phyloP scores from a whole-genome alignment of 2,329 filamentous ascomycete species.

The Zasmidium cellare region DNA sequence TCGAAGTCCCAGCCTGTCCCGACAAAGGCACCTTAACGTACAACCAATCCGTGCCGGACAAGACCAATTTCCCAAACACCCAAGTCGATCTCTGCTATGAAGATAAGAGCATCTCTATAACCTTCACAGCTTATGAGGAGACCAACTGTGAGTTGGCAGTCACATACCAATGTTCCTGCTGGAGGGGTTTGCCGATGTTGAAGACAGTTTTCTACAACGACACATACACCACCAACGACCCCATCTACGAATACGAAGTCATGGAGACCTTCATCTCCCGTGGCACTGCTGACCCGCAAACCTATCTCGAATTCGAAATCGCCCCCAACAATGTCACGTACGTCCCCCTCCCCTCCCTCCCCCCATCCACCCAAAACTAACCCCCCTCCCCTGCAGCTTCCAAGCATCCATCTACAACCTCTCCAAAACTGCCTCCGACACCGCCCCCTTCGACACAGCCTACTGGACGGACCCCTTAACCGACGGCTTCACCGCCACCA shows the following conservation, averaged over 20 bases:
- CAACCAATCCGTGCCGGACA: slow-evolving; percentile 10
- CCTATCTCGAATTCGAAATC: slow-evolving; percentile 19
- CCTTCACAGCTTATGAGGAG: slow-evolving; percentile 16
- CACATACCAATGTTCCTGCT: not conserved
- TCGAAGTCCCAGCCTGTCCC: slow-evolving; percentile 16
- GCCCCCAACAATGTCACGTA: slow-evolving; percentile 14
- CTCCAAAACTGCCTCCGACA: slow-evolving; percentile 3
- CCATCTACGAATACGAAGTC: slow-evolving; percentile 18
- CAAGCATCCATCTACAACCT: slow-evolving; percentile 20
- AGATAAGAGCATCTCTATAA: slow-evolving; percentile 3
- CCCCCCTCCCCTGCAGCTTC: slow-evolving; percentile 5
- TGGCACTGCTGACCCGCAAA: slow-evolving; percentile 10
- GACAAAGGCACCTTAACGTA: slow-evolving; percentile 14
- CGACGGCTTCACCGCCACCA: slow-evolving; percentile 9
- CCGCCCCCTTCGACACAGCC: slow-evolving; percentile 12
- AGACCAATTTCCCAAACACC: slow-evolving; percentile 10
- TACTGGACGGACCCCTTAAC: slow-evolving; percentile 5
- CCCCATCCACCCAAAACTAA: no score
- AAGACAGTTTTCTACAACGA: slow-evolving; percentile 13
- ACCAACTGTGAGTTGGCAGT: slow-evolving; percentile 4
- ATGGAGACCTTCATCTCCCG: slow-evolving; percentile 18
- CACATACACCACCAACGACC: slow-evolving; percentile 11
- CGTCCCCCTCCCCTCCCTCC: not conserved
- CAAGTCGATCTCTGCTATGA: slow-evolving; percentile 18
- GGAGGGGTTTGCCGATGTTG: not conserved